These are phyloP conservation scores for Nephelium lappaceum DNA, from an alignment of 345 rosid species.

Conservation along the genomic window DNA sequence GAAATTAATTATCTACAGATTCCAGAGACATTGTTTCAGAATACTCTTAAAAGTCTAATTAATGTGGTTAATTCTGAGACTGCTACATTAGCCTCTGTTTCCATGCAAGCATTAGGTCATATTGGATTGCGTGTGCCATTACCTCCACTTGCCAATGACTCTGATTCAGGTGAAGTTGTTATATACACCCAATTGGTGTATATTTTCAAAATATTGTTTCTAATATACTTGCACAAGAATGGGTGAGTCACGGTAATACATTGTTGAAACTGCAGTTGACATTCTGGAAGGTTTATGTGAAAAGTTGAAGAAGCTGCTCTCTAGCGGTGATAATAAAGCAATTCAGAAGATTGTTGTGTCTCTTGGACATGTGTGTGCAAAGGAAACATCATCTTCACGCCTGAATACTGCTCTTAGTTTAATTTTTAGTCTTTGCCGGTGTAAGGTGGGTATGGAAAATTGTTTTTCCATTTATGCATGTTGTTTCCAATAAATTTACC, in stretches of 20 bases:
- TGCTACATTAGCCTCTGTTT: conserved; percentile 76
- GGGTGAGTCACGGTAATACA: conserved; percentile 18
- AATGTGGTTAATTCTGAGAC: conserved; percentile 69
- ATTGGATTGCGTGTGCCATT: conserved; percentile 73
- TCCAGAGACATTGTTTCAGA: conserved; percentile 59
- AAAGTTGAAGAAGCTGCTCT: conserved; percentile 74
- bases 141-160: conserved; percentile 55
- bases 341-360: conserved; percentile 76
- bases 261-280: conserved; percentile 54
- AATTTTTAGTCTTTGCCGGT: conserved; percentile 81
- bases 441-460: conserved; percentile 59
- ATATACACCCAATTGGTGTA: conserved; percentile 10
- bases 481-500: background rate
- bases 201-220: conserved; percentile 12
- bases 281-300: conserved; percentile 64
- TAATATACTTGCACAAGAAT: conserved; percentile 13
- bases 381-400: conserved; percentile 66
- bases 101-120: conserved; percentile 97
- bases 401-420: conserved; percentile 72
- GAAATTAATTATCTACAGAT: conserved; percentile 48
- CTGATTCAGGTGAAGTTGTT: conserved; percentile 65
- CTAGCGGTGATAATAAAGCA: conserved; percentile 85
- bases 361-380: conserved; percentile 79
- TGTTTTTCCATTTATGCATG: conserved; percentile 4
- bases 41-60: conserved; percentile 64